Percentiles rank a stretch among this genome's conserved stretches.
These are phyloP conservation scores for Collybia sp. DNA, from an alignment of 768 basidiomycete species.

Conservation along the genomic window DNA sequence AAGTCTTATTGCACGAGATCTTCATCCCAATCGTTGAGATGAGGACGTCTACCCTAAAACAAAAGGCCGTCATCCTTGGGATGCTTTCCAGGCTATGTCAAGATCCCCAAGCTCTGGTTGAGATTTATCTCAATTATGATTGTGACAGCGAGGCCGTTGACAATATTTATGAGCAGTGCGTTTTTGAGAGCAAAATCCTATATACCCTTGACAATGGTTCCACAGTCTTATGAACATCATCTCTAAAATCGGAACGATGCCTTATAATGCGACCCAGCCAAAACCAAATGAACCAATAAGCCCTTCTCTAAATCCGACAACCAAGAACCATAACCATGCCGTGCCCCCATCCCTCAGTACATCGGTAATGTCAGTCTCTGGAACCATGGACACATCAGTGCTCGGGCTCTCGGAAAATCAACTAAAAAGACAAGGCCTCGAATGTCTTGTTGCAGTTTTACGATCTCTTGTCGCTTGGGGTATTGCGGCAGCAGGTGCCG, in stretches of 20 bases:
- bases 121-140: constrained; percentile 98
- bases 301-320: constrained; percentile 51
- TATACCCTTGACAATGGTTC: constrained; percentile 6
- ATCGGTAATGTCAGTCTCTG: constrained; percentile 58
- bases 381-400: constrained; percentile 60
- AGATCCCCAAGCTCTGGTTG: constrained; percentile 96
- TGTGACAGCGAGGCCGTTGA: constrained; percentile 93
- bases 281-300: constrained; percentile 56
- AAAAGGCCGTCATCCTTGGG: constrained; percentile 88
- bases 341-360: constrained; percentile 58
- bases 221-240: constrained; percentile 89
- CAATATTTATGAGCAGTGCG: constrained; percentile 95
- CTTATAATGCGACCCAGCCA: constrained; percentile 40
- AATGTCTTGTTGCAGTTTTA: constrained; percentile 85
- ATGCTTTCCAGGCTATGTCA: constrained; percentile 88
- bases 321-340: constrained; percentile 34
- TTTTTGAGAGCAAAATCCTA: constrained; percentile 6
- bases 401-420: constrained; percentile 79
- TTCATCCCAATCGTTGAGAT: constrained; percentile 98
- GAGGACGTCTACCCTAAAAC: constrained; percentile 92
- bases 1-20: constrained; percentile 97
- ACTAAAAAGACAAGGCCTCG: constrained; percentile 87
- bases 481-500: constrained; percentile 35
- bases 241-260: constrained; percentile 79
- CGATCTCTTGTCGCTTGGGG: constrained; percentile 93